Evolutionary conservation across 305 asterid species (phyloP).

Genomic region (Fraxinus angustifolia): DNA sequence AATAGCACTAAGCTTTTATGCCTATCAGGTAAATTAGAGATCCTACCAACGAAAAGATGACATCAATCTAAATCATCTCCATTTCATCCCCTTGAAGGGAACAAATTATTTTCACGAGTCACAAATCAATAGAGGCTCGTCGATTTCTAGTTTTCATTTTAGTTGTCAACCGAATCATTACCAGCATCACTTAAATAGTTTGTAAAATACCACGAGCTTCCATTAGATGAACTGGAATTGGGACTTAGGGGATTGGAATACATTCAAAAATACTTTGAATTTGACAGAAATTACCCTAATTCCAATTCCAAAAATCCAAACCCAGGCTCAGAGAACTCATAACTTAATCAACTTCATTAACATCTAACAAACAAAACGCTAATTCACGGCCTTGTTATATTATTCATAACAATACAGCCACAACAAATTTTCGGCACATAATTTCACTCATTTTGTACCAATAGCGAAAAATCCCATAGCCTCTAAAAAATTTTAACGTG

Average conservation of each 20-base stretch:
- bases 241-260: not conserved
- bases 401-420: not conserved
- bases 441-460: not conserved
- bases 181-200: not conserved
- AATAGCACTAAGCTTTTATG: not conserved
- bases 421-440: not conserved
- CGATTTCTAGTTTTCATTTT: not conserved
- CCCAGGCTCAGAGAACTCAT: not conserved
- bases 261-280: not conserved
- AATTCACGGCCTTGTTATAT: not conserved
- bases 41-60: not conserved
- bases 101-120: not conserved
- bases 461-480: not conserved
- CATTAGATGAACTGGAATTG: not conserved
- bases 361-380: not conserved
- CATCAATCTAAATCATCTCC: not conserved
- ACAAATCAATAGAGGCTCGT: not conserved
- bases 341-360: not conserved
- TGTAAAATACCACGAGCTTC: not conserved
- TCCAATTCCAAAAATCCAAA: not conserved
- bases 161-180: not conserved
- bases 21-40: not conserved
- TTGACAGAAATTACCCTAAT: not conserved
- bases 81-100: not conserved
- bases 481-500: not conserved